Evolutionary conservation across 148 eudicot genomes (phyloP).

Genomic region (Selenicereus undatus): DNA sequence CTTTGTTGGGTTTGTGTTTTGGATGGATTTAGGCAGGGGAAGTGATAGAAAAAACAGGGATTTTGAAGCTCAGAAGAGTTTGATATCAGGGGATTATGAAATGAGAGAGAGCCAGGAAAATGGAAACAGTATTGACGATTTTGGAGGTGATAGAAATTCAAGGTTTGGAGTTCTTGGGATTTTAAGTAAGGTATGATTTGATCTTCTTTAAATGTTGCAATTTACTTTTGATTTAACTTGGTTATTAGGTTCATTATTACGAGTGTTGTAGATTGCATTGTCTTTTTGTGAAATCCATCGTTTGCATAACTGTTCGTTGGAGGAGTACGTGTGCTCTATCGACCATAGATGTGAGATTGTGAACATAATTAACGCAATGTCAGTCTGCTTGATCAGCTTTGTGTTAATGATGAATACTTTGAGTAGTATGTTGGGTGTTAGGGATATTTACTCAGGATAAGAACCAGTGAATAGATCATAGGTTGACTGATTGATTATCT

Average conservation of each 20-base stretch:
- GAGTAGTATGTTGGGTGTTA: background rate
- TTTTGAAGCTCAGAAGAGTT: slow-evolving; percentile 28
- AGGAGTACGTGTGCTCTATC: background rate
- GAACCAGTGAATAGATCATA: background rate
- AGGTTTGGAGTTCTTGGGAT: slow-evolving; percentile 24
- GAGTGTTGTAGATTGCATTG: background rate
- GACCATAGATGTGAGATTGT: background rate
- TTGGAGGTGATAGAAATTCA: slow-evolving; percentile 18
- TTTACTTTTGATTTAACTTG: background rate
- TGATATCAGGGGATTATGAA: slow-evolving; percentile 30
- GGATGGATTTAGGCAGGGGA: slow-evolving; percentile 82
- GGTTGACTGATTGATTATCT: background rate
- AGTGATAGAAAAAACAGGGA: slow-evolving; percentile 18
- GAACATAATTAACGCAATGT: background rate
- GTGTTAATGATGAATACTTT: background rate
- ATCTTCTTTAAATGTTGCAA: background rate
- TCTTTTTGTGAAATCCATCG: background rate
- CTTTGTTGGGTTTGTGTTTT: slow-evolving; percentile 92
- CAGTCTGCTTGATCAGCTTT: background rate
- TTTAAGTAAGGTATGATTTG: slow-evolving; percentile 45
- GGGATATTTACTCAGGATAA: background rate
- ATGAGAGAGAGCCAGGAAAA: slow-evolving; percentile 28
- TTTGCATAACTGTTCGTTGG: background rate
- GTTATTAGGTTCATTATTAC: background rate
- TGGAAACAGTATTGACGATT: slow-evolving; percentile 20